Conservation (phyloP, 1,139 yeast genomes). For the Suzukiozyma palmioleophila region DNA sequence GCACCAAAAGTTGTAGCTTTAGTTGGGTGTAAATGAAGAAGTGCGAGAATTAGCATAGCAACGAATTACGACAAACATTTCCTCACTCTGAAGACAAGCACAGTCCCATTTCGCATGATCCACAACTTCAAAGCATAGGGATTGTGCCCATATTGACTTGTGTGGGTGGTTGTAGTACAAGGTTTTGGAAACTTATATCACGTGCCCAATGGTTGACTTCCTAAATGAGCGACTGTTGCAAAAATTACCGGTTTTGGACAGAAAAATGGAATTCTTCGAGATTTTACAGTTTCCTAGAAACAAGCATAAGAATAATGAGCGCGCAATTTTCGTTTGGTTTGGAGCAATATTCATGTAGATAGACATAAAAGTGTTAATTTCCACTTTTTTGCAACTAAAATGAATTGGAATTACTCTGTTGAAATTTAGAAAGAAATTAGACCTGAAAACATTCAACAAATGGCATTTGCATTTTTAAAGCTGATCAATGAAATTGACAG, state of each 20-base stretch:
- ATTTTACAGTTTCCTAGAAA: not conserved
- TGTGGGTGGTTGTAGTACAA: too few species aligned
- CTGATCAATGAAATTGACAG: too few species aligned
- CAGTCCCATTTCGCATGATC: too few species aligned
- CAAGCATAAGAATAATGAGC: not conserved
- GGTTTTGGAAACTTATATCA: too few species aligned
- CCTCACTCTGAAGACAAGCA: too few species aligned
- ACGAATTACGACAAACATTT: too few species aligned
- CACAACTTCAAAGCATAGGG: too few species aligned
- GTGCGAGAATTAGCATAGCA: too few species aligned
- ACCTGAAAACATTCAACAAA: not conserved
- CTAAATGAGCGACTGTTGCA: slow-evolving; percentile 1
- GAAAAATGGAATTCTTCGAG: not conserved
- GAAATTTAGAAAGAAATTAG: not conserved
- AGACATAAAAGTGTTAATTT: not conserved
- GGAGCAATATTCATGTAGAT: not conserved
- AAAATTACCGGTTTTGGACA: not conserved
- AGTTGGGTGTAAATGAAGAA: too few species aligned
- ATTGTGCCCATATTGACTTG: too few species aligned
- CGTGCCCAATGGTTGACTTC: not conserved
- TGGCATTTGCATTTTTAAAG: too few species aligned
- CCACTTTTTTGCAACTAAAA: slow-evolving; percentile 3
- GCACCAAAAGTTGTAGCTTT: too few species aligned
- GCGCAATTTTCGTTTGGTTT: not conserved
- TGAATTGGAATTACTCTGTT: not conserved